These are phyloP conservation scores for Lactifluus rugatus DNA, from an alignment of 768 basidiomycete genomes.

Conservation along the genomic window DNA sequence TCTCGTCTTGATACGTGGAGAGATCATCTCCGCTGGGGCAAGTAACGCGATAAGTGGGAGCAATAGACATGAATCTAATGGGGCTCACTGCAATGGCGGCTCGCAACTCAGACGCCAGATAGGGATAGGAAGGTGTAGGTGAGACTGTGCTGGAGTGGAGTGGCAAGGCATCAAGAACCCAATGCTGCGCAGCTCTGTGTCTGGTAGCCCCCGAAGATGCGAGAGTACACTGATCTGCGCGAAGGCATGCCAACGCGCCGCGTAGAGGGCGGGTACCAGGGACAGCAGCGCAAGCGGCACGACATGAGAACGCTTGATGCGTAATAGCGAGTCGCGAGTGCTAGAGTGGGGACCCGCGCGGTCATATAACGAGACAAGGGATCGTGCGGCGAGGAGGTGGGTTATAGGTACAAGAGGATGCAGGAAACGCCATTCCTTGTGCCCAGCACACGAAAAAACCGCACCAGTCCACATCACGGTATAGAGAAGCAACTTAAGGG, in stretches of 20 bases:
- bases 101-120: slow-evolving; percentile 90
- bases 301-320: background rate
- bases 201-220: slow-evolving; percentile 49
- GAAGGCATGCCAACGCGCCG: slow-evolving; percentile 64
- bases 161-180: slow-evolving; percentile 95
- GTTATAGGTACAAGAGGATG: slow-evolving; percentile 84
- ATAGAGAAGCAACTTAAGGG: slow-evolving; percentile 34
- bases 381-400: slow-evolving; percentile 68
- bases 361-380: slow-evolving; percentile 39
- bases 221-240: slow-evolving; percentile 72
- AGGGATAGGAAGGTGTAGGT: slow-evolving; percentile 64
- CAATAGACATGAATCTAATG: slow-evolving; percentile 7
- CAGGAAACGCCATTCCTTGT: slow-evolving; percentile 98
- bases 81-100: slow-evolving; percentile 68
- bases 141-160: slow-evolving; percentile 86
- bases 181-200: slow-evolving; percentile 41
- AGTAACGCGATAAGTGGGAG: background rate
- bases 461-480: slow-evolving; percentile 50
- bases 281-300: slow-evolving; percentile 38
- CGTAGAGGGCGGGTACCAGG: slow-evolving; percentile 56
- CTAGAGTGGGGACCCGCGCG: slow-evolving; percentile 12
- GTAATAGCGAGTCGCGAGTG: background rate
- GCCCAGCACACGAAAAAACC: slow-evolving; percentile 72
- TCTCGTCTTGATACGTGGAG: slow-evolving; percentile 64
- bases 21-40: slow-evolving; percentile 39